A percentile compares a stretch with the other conserved stretches of the same genome.
These are phyloP conservation scores for Coemansia aciculifera DNA, from an alignment of 192 early-diverging fungal genomes.

Conservation along the genomic window DNA sequence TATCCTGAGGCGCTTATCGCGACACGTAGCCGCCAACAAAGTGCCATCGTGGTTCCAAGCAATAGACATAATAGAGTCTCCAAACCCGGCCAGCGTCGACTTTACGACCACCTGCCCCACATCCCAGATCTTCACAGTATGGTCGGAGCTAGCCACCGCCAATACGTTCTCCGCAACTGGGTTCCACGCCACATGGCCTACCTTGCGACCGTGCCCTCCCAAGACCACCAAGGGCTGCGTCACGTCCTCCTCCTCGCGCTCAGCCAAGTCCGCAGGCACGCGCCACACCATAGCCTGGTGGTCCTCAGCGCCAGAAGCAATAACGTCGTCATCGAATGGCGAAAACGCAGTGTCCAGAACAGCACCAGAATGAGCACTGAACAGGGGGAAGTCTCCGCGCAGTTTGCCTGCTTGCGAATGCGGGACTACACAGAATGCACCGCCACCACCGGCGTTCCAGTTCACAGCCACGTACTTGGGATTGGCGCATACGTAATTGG, in stretches of 20 bases:
- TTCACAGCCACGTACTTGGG: conserved; percentile 78
- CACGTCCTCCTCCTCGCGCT: conserved; percentile 65
- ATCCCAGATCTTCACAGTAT: conserved; percentile 93
- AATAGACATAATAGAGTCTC: conserved; percentile 89
- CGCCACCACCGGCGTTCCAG: conserved; percentile 86
- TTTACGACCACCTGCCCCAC: conserved; percentile 77
- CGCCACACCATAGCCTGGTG: conserved; percentile 93
- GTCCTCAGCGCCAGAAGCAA: conserved; percentile 86
- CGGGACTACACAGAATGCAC: conserved; percentile 95
- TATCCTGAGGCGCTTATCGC: conserved; percentile 94
- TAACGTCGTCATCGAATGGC: conserved; percentile 96
- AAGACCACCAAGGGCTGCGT: conserved; percentile 79
- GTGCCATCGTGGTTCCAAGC: conserved; percentile 87
- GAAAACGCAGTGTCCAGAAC: conserved; percentile 98
- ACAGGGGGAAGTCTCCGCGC: conserved; percentile 83
- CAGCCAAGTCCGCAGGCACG: conserved; percentile 78
- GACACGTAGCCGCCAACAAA: conserved; percentile 85
- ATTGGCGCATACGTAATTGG: conserved; percentile 94
- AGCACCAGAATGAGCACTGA: conserved; percentile 87
- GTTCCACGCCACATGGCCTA: conserved; percentile 98
- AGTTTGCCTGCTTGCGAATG: conserved; percentile 73
- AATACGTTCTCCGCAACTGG: conserved; percentile 94
- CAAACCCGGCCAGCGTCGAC: conserved; percentile 79
- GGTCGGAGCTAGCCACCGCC: conserved; percentile 83
- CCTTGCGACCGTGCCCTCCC: conserved; percentile 86